Evolutionary conservation across 1,284 basidiomycete genomes (phyloP), one percentile per base, ranked within the genome.

Genomic region (Trichosporon inkin): DNA sequence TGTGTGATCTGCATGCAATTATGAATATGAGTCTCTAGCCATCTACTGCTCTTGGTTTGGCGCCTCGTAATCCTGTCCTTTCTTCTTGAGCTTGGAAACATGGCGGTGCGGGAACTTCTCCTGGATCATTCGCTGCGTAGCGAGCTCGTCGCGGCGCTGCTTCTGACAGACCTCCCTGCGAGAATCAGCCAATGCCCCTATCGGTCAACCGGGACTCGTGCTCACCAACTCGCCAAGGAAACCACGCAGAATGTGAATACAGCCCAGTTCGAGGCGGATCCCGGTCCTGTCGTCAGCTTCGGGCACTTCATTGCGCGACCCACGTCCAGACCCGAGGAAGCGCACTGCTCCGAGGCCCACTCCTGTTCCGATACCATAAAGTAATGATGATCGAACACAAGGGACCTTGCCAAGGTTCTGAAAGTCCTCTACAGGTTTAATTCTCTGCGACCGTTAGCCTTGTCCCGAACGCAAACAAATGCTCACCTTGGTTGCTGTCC

Each of bases 41-140:
- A 22, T 24, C 37, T 52, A 17, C 52, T 55, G 34, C 20, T 51
- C n/a, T 13, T 41, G 36, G 36, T 56, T 39, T 10, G 63, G 55
- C 39, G 60, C 51, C 40, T 32, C 22, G 53, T 58, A 62, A 3
- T 64, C 60, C 17, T 32, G 35, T 3, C 35, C 58, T 16, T 24
- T 57, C 22, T 55, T 51, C 64, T 72, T 72, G 37, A 78, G 65
- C n/a, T 70, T 72, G 17, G 72, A 74, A 55, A 76, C 65, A 61
- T 78, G 77, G 55, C 76, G 68, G 67, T 77, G 73, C 6, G 77
- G 71, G 64, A 71, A 79, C 24, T 64, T 60, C 40, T 78, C 76
- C 56, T 77, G 73, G 58, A 79, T 77, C 54, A 62, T 53, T 10
- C 71, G 66, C 76, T 78, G 75, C 51, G 73, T 66, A 11, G 65